Evolutionary conservation across 2,329 filamentous ascomycete genomes (phyloP).

Genomic region (Blastomyces percursus): DNA sequence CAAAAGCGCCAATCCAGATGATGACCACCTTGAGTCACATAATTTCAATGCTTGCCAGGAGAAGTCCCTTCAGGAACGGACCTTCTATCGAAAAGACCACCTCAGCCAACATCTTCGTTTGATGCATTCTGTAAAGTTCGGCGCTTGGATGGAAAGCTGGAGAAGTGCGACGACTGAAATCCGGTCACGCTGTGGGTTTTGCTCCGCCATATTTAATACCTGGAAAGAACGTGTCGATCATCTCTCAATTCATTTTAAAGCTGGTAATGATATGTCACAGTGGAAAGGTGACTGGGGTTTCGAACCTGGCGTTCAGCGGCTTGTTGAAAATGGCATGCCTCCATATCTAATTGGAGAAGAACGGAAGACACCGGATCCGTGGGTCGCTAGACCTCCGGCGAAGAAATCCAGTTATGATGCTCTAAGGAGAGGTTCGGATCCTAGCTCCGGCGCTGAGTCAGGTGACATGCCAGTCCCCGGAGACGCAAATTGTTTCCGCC

Average conservation of each 20-base stretch:
- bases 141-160: conserved; percentile 47
- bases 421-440: neutral
- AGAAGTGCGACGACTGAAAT: conserved; percentile 46
- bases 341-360: conserved; percentile 30
- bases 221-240: conserved; percentile 37
- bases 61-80: conserved; percentile 48
- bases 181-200: conserved; percentile 39
- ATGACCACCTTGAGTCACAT: conserved; percentile 48
- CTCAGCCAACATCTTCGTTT: conserved; percentile 50
- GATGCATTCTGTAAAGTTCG: conserved; percentile 49
- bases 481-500: conserved; percentile 33
- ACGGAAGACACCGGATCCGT: conserved; percentile 26
- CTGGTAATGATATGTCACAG: conserved; percentile 28
- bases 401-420: conserved; percentile 1
- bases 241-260: conserved; percentile 31
- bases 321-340: conserved; percentile 29
- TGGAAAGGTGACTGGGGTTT: conserved; percentile 36
- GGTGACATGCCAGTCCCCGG: conserved; percentile 20
- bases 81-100: conserved; percentile 54
- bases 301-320: conserved; percentile 26
- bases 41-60: conserved; percentile 50
- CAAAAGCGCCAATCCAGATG: conserved; percentile 41
- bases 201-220: conserved; percentile 29
- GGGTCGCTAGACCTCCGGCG: conserved; percentile 9
- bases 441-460: neutral